A percentile compares a stretch with the other conserved stretches of the same genome.
These are phyloP conservation scores for Hygrocybe coccinea DNA, from an alignment of 768 basidiomycete species.

Conservation along the genomic window DNA sequence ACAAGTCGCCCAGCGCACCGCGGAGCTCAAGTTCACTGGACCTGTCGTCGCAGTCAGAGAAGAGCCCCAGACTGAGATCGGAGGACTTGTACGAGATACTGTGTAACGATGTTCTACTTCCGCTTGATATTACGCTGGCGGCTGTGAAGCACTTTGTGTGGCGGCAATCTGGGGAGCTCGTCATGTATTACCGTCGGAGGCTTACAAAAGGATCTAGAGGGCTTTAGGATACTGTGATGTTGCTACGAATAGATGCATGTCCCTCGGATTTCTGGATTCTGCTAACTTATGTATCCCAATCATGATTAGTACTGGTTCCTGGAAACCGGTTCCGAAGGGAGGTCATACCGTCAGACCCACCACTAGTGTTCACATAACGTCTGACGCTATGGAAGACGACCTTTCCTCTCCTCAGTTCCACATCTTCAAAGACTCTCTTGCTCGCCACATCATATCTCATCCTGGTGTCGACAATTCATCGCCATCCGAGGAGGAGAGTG, in stretches of 20 bases:
- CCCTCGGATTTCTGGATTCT: no score
- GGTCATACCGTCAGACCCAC: no score
- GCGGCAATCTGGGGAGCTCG: conserved; percentile 68
- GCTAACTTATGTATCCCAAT: no score
- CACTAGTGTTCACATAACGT: no score
- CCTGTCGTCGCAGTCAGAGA: conserved; percentile 23
- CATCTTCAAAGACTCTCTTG: conserved; percentile 45
- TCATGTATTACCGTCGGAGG: conserved; percentile 69
- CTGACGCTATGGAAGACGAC: not conserved
- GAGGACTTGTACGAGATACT: conserved; percentile 83
- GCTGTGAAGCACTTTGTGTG: conserved; percentile 87
- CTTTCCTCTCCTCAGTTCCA: conserved; percentile 22
- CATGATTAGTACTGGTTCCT: no score
- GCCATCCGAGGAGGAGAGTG: conserved; percentile 19
- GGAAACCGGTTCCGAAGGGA: not conserved
- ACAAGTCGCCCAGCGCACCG: conserved; percentile 28
- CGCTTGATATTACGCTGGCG: conserved; percentile 84
- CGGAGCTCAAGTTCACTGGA: conserved; percentile 37
- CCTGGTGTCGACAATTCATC: conserved; percentile 9
- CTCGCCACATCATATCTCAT: conserved; percentile 35
- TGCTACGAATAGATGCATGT: no score
- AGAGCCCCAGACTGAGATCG: conserved; percentile 26
- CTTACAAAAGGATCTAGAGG: not conserved
- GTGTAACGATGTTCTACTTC: conserved; percentile 80
- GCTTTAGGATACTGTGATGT: no score